Percentiles rank a stretch among this genome's conserved stretches.
Conservation (phyloP, 805 yeast genomes). For the Cyberlindnera nakhonratchasimensis region DNA sequence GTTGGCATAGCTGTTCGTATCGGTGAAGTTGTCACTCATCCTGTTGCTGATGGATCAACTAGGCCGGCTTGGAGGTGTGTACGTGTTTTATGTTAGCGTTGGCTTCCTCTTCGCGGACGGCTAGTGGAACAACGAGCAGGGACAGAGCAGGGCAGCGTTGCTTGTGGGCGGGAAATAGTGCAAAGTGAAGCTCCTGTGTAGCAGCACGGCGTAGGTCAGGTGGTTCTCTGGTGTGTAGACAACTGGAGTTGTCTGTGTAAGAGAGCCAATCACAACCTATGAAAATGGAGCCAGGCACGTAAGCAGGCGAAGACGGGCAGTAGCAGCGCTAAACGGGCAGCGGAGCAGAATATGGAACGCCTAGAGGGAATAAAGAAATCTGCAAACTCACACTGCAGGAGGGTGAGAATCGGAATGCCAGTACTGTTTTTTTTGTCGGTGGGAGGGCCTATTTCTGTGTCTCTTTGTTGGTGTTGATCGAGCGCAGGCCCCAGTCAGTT, state of each 20-base stretch:
- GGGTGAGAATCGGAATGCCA: too few species aligned
- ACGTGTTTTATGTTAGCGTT: too few species aligned
- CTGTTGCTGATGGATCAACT: neutral
- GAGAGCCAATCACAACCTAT: conserved; percentile 1
- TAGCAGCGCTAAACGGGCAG: neutral
- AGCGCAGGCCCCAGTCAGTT: neutral
- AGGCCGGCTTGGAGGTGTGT: too few species aligned
- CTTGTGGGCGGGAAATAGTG: too few species aligned
- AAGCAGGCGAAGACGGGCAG: neutral
- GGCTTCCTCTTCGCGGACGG: too few species aligned
- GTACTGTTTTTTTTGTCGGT: too few species aligned
- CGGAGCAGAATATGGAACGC: neutral
- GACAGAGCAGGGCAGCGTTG: too few species aligned
- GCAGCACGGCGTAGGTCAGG: too few species aligned
- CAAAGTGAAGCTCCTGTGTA: too few species aligned
- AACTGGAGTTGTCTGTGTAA: neutral
- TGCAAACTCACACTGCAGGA: too few species aligned
- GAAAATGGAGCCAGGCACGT: conserved; percentile 3
- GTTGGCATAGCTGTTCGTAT: conserved; percentile 27
- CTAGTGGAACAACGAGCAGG: too few species aligned
- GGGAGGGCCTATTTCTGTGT: neutral
- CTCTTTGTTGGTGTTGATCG: neutral
- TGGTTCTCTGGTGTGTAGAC: too few species aligned
- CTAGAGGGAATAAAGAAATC: neutral
- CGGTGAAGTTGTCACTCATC: conserved; percentile 31